Percentiles rank a stretch among this genome's conserved stretches.
Evolutionary conservation across 148 eudicot species (phyloP).

Genomic region (Vaccinium darrowii): DNA sequence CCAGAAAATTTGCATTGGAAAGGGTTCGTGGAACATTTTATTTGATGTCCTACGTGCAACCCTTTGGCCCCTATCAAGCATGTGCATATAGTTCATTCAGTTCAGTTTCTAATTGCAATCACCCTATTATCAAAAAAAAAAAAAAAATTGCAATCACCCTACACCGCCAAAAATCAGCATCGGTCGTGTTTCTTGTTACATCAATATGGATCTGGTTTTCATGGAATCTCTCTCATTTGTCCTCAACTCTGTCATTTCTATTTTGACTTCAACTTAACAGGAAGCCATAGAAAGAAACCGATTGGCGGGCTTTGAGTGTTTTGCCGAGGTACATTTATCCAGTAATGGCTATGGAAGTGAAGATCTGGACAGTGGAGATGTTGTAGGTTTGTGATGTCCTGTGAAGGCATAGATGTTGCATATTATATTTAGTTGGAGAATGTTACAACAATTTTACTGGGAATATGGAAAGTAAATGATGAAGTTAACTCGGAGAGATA

Average conservation of each 20-base stretch:
- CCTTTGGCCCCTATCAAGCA: background rate
- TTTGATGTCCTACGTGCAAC: background rate
- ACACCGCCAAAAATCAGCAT: background rate
- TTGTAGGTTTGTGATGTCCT: background rate
- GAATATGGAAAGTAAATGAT: background rate
- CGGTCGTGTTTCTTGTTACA: background rate
- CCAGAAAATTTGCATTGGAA: background rate
- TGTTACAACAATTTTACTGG: background rate
- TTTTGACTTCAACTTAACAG: constrained; percentile 14
- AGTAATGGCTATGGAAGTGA: background rate
- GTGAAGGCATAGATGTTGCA: background rate
- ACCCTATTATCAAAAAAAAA: background rate
- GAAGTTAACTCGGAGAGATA: background rate
- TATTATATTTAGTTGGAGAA: background rate
- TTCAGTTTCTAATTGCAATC: background rate
- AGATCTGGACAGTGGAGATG: background rate
- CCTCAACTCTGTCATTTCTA: constrained; percentile 2
- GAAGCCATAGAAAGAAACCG: constrained; percentile 22
- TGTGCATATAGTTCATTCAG: constrained; percentile 1
- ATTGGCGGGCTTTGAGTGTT: background rate
- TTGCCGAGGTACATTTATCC: background rate
- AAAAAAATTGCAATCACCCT: background rate
- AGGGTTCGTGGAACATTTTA: background rate
- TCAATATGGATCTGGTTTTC: background rate
- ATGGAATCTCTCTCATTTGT: background rate